A percentile compares a stretch with the other conserved stretches of the same genome.
Conservation (phyloP, 192 early-diverging fungal genomes). For the Coemansia biformis region DNA sequence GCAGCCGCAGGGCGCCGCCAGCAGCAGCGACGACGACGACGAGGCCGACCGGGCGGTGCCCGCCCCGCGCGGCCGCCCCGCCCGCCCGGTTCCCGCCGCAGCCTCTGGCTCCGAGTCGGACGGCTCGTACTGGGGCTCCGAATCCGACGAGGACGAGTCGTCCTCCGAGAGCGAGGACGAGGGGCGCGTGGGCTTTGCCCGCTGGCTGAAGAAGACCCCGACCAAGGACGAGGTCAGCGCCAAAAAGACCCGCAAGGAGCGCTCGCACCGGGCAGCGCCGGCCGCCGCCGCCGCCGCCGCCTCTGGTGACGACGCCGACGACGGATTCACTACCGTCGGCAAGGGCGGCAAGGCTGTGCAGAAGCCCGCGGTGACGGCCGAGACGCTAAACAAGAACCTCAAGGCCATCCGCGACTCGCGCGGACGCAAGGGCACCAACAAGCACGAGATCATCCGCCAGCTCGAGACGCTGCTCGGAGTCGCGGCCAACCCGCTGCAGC, state of each 20-base stretch:
- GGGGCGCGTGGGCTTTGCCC: constrained; percentile 22
- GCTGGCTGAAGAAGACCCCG: constrained; percentile 49
- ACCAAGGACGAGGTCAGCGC: constrained; percentile 17
- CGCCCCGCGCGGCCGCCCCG: not conserved
- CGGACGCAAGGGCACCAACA: constrained; percentile 95
- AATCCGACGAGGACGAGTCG: constrained; percentile 22
- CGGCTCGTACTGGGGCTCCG: constrained; percentile 9
- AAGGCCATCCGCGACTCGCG: constrained; percentile 71
- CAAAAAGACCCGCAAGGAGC: constrained; percentile 44
- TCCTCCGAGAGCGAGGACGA: constrained; percentile 19
- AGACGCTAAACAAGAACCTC: constrained; percentile 81
- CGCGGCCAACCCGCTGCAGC: constrained; percentile 69
- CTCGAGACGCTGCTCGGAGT: constrained; percentile 60
- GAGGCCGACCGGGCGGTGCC: constrained; percentile 27
- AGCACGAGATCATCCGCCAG: constrained; percentile 64
- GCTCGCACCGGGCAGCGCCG: constrained; percentile 20
- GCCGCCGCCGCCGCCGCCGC: constrained; percentile 14
- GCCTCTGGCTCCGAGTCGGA: constrained; percentile 8
- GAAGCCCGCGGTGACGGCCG: constrained; percentile 57
- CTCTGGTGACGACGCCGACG: constrained; percentile 50
- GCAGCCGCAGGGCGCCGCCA: not conserved
- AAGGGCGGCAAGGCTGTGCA: constrained; percentile 61
- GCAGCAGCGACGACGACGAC: constrained; percentile 9
- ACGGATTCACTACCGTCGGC: constrained; percentile 65
- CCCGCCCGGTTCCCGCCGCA: constrained; percentile 1